Conservation (phyloP, 495 filamentous ascomycete species). For the Cercophora scortea region DNA sequence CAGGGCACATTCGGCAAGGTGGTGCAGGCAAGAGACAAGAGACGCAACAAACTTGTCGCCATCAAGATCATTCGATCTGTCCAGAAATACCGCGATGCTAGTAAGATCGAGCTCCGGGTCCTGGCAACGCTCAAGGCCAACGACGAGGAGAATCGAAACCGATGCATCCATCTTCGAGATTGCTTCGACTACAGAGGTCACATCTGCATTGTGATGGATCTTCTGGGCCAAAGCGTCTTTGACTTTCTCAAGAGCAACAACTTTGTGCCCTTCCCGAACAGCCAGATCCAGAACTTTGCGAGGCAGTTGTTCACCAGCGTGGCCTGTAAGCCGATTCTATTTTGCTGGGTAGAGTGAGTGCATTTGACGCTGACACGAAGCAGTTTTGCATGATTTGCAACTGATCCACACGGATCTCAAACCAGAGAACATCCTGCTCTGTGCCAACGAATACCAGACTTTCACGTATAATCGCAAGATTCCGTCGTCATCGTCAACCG, state of each 20-base stretch:
- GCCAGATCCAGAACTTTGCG: conserved; percentile 95
- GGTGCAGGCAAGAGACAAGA: conserved; percentile 79
- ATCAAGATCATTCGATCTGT: conserved; percentile 98
- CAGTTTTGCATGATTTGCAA: conserved; percentile 94
- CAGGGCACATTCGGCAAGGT: conserved; percentile 99
- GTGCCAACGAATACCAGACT: conserved; percentile 83
- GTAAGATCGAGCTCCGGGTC: conserved; percentile 90
- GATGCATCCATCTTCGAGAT: conserved; percentile 93
- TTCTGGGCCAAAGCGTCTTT: conserved; percentile 94
- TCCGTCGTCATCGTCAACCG: conserved; percentile 77
- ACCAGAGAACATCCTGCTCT: conserved; percentile 94
- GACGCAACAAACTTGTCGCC: conserved; percentile 68
- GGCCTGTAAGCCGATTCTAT: conserved; percentile 66
- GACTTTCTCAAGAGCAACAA: conserved; percentile 93
- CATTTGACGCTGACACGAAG: conserved; percentile 16
- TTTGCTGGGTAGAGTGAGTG: background rate
- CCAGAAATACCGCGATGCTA: conserved; percentile 95
- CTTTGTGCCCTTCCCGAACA: conserved; percentile 98
- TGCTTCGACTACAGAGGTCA: conserved; percentile 97
- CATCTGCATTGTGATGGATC: conserved; percentile 97
- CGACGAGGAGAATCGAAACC: conserved; percentile 85
- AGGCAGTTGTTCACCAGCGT: conserved; percentile 96
- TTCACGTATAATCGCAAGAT: conserved; percentile 95
- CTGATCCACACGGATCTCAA: conserved; percentile 98
- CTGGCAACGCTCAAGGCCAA: conserved; percentile 84